Base-by-base conservation (phyloP, 2,329 filamentous ascomycete genomes). In the Thelonectria blattea region DNA sequence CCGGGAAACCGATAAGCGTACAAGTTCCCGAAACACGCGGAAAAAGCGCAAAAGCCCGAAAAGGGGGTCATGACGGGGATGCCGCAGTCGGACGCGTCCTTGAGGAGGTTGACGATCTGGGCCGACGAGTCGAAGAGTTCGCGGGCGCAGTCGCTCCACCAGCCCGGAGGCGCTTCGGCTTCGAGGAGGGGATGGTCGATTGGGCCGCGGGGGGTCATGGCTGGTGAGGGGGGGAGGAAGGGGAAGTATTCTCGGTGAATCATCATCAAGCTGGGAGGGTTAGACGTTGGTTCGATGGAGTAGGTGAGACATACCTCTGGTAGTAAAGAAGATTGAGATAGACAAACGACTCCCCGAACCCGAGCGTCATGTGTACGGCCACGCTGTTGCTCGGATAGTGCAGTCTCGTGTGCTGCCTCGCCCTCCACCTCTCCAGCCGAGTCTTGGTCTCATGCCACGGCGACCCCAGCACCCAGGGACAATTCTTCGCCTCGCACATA, bases 1-100 rank as follows among this genome's bases (percentile, higher is more conserved):
- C 69, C 68, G 0, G 79, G 79, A 24, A 80, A 81, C 4, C 67
- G 54, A 3, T 69, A 71, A 2, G 77, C 70, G 58, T 81, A 81
- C 0, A 78, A 61, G 24, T 79, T 80, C 50, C 80, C 72, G 4
- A 76, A 78, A 1, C 76, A 77, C 0, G 79, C 78, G 0, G 79
- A 80, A 39, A 81, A 81, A 2, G 76, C 75, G 54, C 79, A 81
- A n/a, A 81, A 80, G 0, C 78, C 79, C 0, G 77, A 72, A 55
- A 80, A 81, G 0, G 79, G 79, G 0, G 78, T 80, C 59, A 74
- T 70, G 0, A 80, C 66, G 1, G 74, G 71, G 0, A 75, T 73
- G 0, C 74, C 76, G 5, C 73, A 76, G 9, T 77, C 75, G 0
- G 71, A 73, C 0, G 77, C 71, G 14, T 79, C 77, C n/a, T 72